phyloP scores from a whole-genome alignment of 352 stramenopile species.

The Pythium myriotylum region DNA sequence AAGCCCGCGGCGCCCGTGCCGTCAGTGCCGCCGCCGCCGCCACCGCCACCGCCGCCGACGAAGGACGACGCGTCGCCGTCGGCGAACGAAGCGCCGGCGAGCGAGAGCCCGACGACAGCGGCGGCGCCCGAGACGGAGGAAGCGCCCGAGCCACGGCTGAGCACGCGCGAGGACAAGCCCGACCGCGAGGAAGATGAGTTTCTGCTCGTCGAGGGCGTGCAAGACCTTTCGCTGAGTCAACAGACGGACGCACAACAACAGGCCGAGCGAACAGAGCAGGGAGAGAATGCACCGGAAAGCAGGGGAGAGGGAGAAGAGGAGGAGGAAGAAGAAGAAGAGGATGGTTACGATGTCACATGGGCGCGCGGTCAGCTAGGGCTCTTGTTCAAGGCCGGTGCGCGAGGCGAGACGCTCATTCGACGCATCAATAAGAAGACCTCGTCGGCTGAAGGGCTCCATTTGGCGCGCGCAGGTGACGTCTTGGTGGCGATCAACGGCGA shows the following conservation, averaged over 20 bases:
- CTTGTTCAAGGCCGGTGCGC: constrained; percentile 66
- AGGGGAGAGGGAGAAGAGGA: constrained; percentile 43
- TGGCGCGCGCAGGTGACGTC: constrained; percentile 74
- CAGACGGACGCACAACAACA: not conserved
- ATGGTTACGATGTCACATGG: constrained; percentile 76
- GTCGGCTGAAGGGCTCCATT: constrained; percentile 55
- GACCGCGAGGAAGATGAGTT: constrained; percentile 34
- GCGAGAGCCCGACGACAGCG: no score
- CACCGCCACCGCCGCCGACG: constrained; percentile 9
- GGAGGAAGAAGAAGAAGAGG: constrained; percentile 63
- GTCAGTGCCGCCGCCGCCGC: constrained; percentile 4
- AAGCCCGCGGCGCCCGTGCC: constrained; percentile 2
- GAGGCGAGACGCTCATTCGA: constrained; percentile 63
- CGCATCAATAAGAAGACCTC: constrained; percentile 72
- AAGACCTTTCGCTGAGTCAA: constrained; percentile 47
- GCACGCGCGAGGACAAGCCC: constrained; percentile 3
- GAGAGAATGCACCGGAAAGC: constrained; percentile 10
- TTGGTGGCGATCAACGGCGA: constrained; percentile 68
- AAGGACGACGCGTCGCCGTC: constrained; percentile 23
- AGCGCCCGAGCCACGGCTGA: not conserved
- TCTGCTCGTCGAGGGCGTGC: constrained; percentile 44
- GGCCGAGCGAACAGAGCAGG: constrained; percentile 2
- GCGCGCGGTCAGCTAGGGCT: constrained; percentile 63
- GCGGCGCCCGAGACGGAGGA: not conserved
- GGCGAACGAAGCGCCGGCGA: not conserved